phyloP scores from a whole-genome alignment of 768 basidiomycete species.

The Sporobolomyces pararoseus region DNA sequence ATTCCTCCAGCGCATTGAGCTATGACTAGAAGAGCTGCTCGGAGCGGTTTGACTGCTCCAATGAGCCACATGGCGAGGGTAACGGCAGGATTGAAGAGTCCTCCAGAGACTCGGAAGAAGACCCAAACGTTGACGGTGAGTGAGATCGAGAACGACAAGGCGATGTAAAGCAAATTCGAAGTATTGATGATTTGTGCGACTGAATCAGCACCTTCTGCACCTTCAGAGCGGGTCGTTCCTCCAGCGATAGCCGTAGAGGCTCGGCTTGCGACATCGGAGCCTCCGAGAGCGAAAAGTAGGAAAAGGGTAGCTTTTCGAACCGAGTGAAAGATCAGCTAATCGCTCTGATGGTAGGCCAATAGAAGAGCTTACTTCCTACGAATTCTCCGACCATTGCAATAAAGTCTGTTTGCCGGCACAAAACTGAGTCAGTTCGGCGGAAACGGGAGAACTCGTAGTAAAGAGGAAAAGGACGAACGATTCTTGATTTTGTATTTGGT shows the following conservation, averaged over 20 bases:
- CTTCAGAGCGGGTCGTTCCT: neutral
- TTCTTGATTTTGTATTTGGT: constrained; percentile 15
- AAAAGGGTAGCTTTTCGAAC: constrained; percentile 10
- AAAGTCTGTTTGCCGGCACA: neutral
- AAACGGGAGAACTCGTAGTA: neutral
- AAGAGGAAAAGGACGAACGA: neutral
- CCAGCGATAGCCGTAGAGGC: constrained; percentile 2
- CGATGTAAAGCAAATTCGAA: constrained; percentile 24
- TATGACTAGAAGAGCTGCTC: constrained; percentile 49
- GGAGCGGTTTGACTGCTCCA: constrained; percentile 49
- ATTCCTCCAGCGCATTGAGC: constrained; percentile 50
- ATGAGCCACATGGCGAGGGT: constrained; percentile 50
- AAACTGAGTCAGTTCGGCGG: neutral
- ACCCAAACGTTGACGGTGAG: constrained; percentile 50
- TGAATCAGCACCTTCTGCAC: neutral
- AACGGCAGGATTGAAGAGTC: constrained; percentile 52
- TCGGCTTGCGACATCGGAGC: constrained; percentile 11
- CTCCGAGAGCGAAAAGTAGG: constrained; percentile 19
- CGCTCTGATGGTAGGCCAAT: neutral
- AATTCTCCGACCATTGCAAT: constrained; percentile 23
- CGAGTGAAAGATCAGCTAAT: neutral
- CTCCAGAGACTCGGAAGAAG: constrained; percentile 50
- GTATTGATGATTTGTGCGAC: constrained; percentile 12
- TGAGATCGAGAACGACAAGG: constrained; percentile 46
- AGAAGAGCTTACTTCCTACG: constrained; percentile 15